A percentile compares a stretch with the other conserved stretches of the same genome.
Conservation (phyloP, 129 eudicot species). For the Centaurea solstitialis region DNA sequence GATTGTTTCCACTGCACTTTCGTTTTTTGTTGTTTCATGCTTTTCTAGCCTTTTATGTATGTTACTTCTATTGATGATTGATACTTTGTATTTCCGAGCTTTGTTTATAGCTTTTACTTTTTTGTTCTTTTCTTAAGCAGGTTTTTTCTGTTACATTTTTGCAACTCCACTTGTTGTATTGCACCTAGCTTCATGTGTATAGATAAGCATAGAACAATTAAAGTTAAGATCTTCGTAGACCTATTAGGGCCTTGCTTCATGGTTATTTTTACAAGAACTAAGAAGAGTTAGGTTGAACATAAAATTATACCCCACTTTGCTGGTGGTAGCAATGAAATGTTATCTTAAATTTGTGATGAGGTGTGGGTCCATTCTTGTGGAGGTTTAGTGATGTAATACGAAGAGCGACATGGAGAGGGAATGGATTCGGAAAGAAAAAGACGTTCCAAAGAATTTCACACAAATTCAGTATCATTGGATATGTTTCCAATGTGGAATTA, state of each 20-base stretch:
- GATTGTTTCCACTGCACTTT: background rate
- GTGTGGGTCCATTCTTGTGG: background rate
- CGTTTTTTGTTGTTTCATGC: background rate
- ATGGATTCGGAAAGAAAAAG: background rate
- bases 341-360: background rate
- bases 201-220: background rate
- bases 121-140: background rate
- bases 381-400: background rate
- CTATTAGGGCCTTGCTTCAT: background rate
- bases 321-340: background rate
- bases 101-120: background rate
- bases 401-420: background rate
- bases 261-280: background rate
- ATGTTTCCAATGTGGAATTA: background rate
- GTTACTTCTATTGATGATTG: background rate
- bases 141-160: background rate
- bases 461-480: background rate
- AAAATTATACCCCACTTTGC: background rate
- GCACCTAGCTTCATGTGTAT: background rate
- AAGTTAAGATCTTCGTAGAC: background rate
- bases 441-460: background rate
- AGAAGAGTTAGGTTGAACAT: background rate
- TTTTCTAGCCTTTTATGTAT: background rate
- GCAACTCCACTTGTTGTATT: background rate
- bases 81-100: background rate